phyloP scores from a whole-genome alignment of 192 early-diverging fungal genomes.

The Podila minutissima region DNA sequence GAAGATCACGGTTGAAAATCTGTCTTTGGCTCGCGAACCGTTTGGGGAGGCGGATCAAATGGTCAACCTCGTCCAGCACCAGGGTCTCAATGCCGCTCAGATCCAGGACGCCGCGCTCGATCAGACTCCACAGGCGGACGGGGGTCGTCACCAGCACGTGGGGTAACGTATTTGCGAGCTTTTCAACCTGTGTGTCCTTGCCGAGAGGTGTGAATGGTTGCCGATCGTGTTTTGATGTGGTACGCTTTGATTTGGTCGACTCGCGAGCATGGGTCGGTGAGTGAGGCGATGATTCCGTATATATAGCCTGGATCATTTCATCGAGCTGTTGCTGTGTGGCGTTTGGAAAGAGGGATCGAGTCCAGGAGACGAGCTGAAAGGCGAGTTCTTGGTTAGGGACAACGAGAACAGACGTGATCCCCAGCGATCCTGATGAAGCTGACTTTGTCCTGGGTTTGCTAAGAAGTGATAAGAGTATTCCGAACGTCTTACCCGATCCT shows the following conservation, averaged over 20 bases:
- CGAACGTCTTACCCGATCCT: constrained; percentile 69
- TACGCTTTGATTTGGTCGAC: background rate
- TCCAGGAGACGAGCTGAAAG: constrained; percentile 58
- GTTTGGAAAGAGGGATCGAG: constrained; percentile 37
- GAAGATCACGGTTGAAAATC: constrained; percentile 39
- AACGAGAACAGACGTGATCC: constrained; percentile 54
- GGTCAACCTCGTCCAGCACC: constrained; percentile 64
- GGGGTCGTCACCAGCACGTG: constrained; percentile 57
- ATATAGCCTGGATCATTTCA: constrained; percentile 34
- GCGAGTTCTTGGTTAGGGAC: constrained; percentile 66
- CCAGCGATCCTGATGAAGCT: background rate
- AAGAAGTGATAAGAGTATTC: constrained; percentile 55
- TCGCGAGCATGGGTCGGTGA: background rate
- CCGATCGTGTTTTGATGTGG: background rate
- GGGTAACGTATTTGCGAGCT: constrained; percentile 18
- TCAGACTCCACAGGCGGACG: constrained; percentile 32
- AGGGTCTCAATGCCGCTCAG: constrained; percentile 47
- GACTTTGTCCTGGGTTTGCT: constrained; percentile 31
- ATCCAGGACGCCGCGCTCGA: constrained; percentile 42
- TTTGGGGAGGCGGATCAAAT: constrained; percentile 60
- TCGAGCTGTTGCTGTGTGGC: constrained; percentile 11
- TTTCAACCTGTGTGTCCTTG: constrained; percentile 24
- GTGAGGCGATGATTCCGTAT: background rate
- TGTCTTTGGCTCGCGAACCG: constrained; percentile 55
- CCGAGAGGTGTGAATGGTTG: background rate